Evolutionary conservation across 164 flowering plant genomes (phyloP).

Genomic region (Macadamia tetraphylla): DNA sequence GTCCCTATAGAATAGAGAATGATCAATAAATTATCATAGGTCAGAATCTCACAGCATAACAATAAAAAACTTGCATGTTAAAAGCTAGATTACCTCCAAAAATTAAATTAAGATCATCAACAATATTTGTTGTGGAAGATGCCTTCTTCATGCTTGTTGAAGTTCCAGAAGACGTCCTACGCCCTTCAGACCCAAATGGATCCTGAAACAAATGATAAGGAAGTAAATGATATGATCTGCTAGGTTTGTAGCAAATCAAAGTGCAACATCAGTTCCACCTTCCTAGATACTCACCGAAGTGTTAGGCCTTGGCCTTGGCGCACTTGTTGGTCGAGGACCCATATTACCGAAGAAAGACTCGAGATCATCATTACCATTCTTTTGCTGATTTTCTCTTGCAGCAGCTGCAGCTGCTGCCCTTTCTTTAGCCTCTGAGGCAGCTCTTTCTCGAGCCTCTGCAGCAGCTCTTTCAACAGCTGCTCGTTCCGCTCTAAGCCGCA

Average conservation of each 20-base stretch:
- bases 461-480: constrained; percentile 76
- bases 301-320: constrained; percentile 62
- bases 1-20: constrained; percentile 9
- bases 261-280: not conserved
- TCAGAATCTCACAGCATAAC: not conserved
- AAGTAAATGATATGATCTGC: not conserved
- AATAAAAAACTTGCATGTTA: constrained; percentile 4
- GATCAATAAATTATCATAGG: constrained; percentile 11
- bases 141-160: constrained; percentile 66
- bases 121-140: constrained; percentile 72
- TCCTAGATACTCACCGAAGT: constrained; percentile 43
- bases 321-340: constrained; percentile 82
- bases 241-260: not conserved
- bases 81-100: constrained; percentile 65
- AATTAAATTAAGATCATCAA: constrained; percentile 76
- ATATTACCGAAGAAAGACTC: constrained; percentile 65
- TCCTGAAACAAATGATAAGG: constrained; percentile 42
- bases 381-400: constrained; percentile 60
- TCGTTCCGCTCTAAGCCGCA: constrained; percentile 56
- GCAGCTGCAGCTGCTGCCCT: constrained; percentile 52
- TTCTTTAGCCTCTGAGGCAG: constrained; percentile 66
- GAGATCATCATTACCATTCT: constrained; percentile 70
- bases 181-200: constrained; percentile 47
- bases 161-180: constrained; percentile 43
- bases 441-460: constrained; percentile 74